Evolutionary conservation across 2,329 filamentous ascomycete species (phyloP).

Genomic region (Hirsutella minnesotensis): DNA sequence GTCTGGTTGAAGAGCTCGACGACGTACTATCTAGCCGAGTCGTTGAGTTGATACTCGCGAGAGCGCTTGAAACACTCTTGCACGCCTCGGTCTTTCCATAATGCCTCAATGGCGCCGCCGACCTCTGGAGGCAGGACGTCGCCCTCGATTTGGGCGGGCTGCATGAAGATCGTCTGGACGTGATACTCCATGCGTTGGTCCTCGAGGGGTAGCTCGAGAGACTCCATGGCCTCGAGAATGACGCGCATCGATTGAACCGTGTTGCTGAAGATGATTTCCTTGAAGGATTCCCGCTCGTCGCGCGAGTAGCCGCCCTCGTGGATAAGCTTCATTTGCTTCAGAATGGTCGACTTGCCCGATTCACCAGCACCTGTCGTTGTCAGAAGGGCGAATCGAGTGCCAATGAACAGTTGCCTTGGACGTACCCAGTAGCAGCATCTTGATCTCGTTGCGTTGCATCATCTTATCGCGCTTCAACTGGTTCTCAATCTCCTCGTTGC

Average conservation of each 20-base stretch:
- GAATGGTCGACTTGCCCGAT: conserved; percentile 83
- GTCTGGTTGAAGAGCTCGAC: background rate
- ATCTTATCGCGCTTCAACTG: conserved; percentile 97
- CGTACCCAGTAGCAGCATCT: conserved; percentile 94
- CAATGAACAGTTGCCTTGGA: conserved; percentile 1
- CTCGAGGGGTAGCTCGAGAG: conserved; percentile 68
- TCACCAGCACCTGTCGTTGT: conserved; percentile 72
- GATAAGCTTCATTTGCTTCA: conserved; percentile 99
- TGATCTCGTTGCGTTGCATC: conserved; percentile 99
- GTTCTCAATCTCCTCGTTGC: conserved; percentile 99
- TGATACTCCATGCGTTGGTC: conserved; percentile 93
- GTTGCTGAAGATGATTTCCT: conserved; percentile 62
- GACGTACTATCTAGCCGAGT: conserved; percentile 81
- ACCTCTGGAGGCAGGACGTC: conserved; percentile 91
- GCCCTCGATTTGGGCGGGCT: conserved; percentile 91
- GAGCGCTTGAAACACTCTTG: conserved; percentile 94
- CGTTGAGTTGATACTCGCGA: conserved; percentile 90
- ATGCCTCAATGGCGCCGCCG: conserved; percentile 78
- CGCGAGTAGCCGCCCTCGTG: conserved; percentile 97
- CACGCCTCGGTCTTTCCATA: conserved; percentile 89
- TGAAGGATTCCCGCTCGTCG: conserved; percentile 63
- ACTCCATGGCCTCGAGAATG: conserved; percentile 58
- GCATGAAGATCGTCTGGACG: conserved; percentile 98
- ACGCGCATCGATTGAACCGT: conserved; percentile 59
- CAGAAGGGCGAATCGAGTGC: background rate